Evolutionary conservation across 352 stramenopile species (phyloP), one percentile per base, ranked within the genome.

Genomic region (Pilasporangium apinafurcum): DNA sequence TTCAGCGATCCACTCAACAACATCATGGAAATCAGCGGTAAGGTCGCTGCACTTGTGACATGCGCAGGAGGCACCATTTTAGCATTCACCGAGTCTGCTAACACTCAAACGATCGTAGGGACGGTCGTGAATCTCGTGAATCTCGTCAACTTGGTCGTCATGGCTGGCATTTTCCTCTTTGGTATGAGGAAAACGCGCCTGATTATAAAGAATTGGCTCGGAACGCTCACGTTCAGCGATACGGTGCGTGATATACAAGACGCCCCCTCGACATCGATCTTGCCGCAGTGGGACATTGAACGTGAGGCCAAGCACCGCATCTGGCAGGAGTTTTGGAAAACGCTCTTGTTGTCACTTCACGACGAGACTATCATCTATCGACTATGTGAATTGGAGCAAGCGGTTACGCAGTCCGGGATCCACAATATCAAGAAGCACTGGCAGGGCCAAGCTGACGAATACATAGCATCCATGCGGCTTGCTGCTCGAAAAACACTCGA

Each of bases 281-380:
- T 78, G 3, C 53, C 48, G 0, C 22, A 47, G 4, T 78, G 62
- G 68, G 54, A 77, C 24, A 5, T 79, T 5, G 51, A 83, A 1
- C 64, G 61, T 33, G 65, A 83, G 29, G 38, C 43, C 5, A 76
- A 77, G 38, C 60, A 74, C 37, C 62, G 65, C 22, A 47, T 83
- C 17, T 83, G 69, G 69, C 69, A 79, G 12, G 35, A 53, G 1
- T 83, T 83, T 25, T 83, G 69, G 69, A 37, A 62, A 7, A 48
- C 53, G 6, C 8, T 67, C 13, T 16, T 82, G 17, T 45, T 75
- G 0, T 50, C 59, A 6, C 14, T 51, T 6, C 36, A 51, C 8
- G 53, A 67, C 37, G 20, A 56, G 16, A 45, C 29, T 18, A 46
- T 69, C 1, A 51, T 56, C 5, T 51, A 71, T 18, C 44, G 68